phyloP scores from a whole-genome alignment of 768 basidiomycete species.

The Candolleomyces aberdarensis region DNA sequence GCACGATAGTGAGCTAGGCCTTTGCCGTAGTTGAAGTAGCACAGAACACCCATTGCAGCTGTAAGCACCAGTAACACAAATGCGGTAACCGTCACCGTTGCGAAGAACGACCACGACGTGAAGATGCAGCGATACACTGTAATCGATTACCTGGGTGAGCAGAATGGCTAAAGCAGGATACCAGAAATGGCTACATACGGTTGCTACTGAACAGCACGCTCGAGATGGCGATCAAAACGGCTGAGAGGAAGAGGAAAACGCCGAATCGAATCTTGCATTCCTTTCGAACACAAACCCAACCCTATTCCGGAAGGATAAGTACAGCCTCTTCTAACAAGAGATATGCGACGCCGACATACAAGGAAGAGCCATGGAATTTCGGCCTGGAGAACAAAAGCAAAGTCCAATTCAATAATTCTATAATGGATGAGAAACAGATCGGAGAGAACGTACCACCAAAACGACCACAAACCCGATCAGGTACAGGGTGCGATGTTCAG shows the following conservation, averaged over 20 bases:
- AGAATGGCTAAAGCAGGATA: not conserved
- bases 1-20: conserved; percentile 52
- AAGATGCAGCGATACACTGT: conserved; percentile 44
- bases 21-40: conserved; percentile 52
- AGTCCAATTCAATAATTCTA: not conserved
- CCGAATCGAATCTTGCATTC: conserved; percentile 40
- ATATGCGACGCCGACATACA: conserved; percentile 24
- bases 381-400: conserved; percentile 29
- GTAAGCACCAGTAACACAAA: conserved; percentile 40
- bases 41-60: conserved; percentile 42
- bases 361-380: conserved; percentile 41
- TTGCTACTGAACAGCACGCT: conserved; percentile 41
- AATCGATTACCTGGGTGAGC: not conserved
- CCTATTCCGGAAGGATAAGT: conserved; percentile 27
- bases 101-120: conserved; percentile 45
- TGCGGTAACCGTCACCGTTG: conserved; percentile 40
- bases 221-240: conserved; percentile 35
- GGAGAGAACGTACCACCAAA: conserved; percentile 32
- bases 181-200: conserved; percentile 23
- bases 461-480: conserved; percentile 38
- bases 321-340: not conserved
- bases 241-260: conserved; percentile 36
- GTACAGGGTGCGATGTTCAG: conserved; percentile 33
- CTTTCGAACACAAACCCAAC: conserved; percentile 44
- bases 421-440: not conserved